A percentile compares a stretch with the other conserved stretches of the same genome.
phyloP scores from a whole-genome alignment of 306 rosid genomes.

The Cucumis hystrix region DNA sequence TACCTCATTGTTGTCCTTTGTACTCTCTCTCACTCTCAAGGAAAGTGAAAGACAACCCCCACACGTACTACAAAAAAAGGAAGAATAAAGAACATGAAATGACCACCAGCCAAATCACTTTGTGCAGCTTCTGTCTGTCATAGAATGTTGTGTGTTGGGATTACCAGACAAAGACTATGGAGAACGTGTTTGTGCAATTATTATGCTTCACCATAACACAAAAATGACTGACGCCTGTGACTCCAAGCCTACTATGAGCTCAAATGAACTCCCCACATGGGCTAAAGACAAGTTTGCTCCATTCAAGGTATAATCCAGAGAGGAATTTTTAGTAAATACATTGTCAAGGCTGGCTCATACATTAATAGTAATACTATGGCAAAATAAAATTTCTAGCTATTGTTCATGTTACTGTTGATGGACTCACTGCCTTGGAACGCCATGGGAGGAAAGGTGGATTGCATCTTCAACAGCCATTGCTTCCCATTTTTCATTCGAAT shows the following conservation, averaged over 20 bases:
- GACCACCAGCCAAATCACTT: constrained; percentile 3
- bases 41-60: background rate
- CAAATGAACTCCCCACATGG: constrained; percentile 55
- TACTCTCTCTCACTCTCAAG: background rate
- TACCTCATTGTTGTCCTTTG: constrained; percentile 1
- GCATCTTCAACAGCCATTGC: too few relatives aligned
- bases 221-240: constrained; percentile 34
- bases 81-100: constrained; percentile 4
- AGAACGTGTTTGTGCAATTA: constrained; percentile 65
- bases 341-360: background rate
- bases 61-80: background rate
- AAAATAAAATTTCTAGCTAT: too few relatives aligned
- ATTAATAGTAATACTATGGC: background rate
- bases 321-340: background rate
- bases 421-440: too few relatives aligned
- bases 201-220: constrained; percentile 36
- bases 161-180: constrained; percentile 74
- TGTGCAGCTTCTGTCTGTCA: constrained; percentile 60
- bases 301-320: constrained; percentile 49
- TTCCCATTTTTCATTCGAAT: too few relatives aligned
- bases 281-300: constrained; percentile 86
- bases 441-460: too few relatives aligned
- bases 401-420: background rate
- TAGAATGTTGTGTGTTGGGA: constrained; percentile 88
- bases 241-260: constrained; percentile 40